Conservation (phyloP, 2,329 filamentous ascomycete species). For the Aspergillus tamarii region DNA sequence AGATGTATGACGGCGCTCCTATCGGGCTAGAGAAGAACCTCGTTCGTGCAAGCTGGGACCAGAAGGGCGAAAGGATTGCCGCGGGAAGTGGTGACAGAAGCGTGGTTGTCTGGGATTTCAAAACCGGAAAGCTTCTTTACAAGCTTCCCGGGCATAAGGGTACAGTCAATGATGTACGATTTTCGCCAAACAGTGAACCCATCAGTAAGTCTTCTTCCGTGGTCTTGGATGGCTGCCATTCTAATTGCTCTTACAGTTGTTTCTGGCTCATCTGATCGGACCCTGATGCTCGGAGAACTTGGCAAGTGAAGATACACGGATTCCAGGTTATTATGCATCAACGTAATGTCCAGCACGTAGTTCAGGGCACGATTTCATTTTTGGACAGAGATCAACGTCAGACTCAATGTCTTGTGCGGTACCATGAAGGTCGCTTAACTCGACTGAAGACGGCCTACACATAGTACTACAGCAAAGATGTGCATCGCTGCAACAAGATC, state of each 20-base stretch:
- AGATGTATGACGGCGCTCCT: slow-evolving; percentile 90
- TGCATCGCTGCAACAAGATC: background rate
- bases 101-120: slow-evolving; percentile 86
- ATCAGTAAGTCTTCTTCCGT: slow-evolving; percentile 70
- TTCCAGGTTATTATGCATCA: background rate
- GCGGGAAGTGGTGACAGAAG: slow-evolving; percentile 89
- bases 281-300: slow-evolving; percentile 80
- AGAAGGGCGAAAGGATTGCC: slow-evolving; percentile 81
- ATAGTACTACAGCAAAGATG: background rate
- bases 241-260: slow-evolving; percentile 62
- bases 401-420: background rate
- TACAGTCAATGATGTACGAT: slow-evolving; percentile 91
- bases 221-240: background rate
- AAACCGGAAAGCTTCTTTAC: slow-evolving; percentile 87
- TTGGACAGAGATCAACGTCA: background rate
- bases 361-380: background rate
- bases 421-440: background rate
- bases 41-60: slow-evolving; percentile 86
- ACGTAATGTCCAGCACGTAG: background rate
- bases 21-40: slow-evolving; percentile 89
- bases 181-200: slow-evolving; percentile 81
- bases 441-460: background rate
- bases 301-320: slow-evolving; percentile 56
- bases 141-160: slow-evolving; percentile 96
- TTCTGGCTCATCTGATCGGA: slow-evolving; percentile 87